Conservation (phyloP, 108 stramenopile genomes). For the Cyclotella baltica region DNA sequence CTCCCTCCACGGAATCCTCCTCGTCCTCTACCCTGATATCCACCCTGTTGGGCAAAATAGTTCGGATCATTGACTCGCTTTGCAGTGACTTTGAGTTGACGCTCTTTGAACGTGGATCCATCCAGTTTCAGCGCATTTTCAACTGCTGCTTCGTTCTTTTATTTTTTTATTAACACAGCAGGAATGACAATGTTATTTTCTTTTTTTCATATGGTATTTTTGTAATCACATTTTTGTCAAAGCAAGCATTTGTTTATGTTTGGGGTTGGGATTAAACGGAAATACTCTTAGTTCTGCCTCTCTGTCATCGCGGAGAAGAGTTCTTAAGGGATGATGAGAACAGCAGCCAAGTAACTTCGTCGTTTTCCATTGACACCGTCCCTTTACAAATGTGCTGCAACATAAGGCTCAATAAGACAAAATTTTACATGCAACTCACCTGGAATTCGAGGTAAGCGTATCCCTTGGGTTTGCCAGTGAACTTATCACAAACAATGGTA, state of each 20-base stretch:
- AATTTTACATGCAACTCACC: constrained; percentile 51
- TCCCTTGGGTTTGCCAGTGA: constrained; percentile 92
- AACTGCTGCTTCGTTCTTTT: constrained; percentile 84
- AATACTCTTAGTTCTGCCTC: too few relatives aligned
- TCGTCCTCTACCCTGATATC: constrained; percentile 48
- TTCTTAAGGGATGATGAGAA: too few relatives aligned
- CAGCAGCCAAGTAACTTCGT: too few relatives aligned
- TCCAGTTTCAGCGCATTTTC: constrained; percentile 94
- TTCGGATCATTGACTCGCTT: constrained; percentile 91
- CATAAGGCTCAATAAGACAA: too few relatives aligned
- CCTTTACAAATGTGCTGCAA: too few relatives aligned
- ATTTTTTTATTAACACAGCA: constrained; percentile 40
- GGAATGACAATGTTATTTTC: constrained; percentile 32
- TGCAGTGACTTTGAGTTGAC: constrained; percentile 89
- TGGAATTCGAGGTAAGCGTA: constrained; percentile 87
- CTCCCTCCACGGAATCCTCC: constrained; percentile 56
- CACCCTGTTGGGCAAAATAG: constrained; percentile 54
- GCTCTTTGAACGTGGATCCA: constrained; percentile 93
- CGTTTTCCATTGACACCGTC: too few relatives aligned
- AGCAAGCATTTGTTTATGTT: neutral
- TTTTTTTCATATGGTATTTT: constrained; percentile 17
- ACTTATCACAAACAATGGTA: constrained; percentile 98
- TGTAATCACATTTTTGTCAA: neutral
- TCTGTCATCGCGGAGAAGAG: too few relatives aligned
- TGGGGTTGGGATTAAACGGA: too few relatives aligned